phyloP scores from a whole-genome alignment of 208 protist genomes.

The Acanthamoeba sp. region DNA sequence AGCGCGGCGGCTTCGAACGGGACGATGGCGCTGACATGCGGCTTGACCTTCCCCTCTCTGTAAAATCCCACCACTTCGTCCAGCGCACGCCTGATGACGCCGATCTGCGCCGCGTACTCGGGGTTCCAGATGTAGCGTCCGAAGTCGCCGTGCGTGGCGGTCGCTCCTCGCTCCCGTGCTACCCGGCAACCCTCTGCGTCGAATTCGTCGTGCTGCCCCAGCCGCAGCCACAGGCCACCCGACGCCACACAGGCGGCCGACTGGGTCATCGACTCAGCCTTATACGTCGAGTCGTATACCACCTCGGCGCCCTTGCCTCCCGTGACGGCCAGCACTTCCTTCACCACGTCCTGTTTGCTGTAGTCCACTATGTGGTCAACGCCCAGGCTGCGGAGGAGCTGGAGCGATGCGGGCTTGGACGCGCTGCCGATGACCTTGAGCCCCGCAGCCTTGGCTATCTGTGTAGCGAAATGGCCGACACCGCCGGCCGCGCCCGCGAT shows the following conservation, averaged over 20 bases:
- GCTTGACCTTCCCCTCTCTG: neutral
- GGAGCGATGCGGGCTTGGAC: neutral
- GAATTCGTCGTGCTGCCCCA: neutral
- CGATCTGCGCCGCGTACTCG: neutral
- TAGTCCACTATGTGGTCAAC: neutral
- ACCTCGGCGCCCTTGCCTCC: neutral
- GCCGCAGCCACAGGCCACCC: neutral
- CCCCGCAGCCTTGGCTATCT: neutral
- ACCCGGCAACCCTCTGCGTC: neutral
- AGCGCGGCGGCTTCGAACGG: neutral
- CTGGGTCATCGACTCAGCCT: neutral
- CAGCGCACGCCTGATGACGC: neutral
- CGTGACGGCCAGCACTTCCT: neutral
- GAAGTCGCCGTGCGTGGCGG: neutral
- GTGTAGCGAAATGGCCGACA: neutral
- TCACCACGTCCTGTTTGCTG: neutral
- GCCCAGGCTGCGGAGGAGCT: neutral
- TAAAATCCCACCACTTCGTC: neutral
- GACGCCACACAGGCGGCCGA: neutral
- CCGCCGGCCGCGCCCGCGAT: neutral
- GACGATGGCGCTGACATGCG: neutral
- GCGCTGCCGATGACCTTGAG: neutral
- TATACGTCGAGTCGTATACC: neutral
- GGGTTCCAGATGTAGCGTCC: neutral
- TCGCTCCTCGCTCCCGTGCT: neutral